Evolutionary conservation across 805 yeast genomes (phyloP).

Genomic region (Candida krabiensis): DNA sequence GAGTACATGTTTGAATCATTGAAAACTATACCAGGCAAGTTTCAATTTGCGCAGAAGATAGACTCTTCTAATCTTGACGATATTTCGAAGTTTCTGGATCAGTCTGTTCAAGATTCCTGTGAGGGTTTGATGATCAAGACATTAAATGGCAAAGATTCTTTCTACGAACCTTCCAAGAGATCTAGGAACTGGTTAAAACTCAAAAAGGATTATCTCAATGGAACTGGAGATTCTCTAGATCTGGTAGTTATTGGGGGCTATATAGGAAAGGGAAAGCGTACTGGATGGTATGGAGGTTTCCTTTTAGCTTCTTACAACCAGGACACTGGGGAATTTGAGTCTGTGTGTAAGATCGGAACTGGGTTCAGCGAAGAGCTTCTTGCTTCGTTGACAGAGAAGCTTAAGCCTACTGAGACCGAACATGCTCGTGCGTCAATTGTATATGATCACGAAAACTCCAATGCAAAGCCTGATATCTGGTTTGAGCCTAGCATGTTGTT

Average conservation of each 20-base stretch:
- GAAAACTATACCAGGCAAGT: conserved; percentile 67
- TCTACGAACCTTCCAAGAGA: conserved; percentile 92
- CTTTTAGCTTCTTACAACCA: conserved; percentile 85
- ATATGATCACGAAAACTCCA: conserved; percentile 58
- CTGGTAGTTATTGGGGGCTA: conserved; percentile 93
- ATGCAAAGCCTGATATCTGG: conserved; percentile 90
- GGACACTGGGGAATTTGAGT: conserved; percentile 90
- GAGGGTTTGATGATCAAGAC: conserved; percentile 97
- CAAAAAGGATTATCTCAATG: conserved; percentile 92
- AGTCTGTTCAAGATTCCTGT: conserved; percentile 84
- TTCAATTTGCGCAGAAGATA: conserved; percentile 74
- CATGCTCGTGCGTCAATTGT: conserved; percentile 67
- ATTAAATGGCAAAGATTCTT: conserved; percentile 75
- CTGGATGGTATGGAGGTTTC: conserved; percentile 95
- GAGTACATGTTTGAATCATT: conserved; percentile 56
- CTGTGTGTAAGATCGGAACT: conserved; percentile 96
- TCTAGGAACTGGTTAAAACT: conserved; percentile 94
- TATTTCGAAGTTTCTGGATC: conserved; percentile 81
- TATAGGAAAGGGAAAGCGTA: conserved; percentile 90
- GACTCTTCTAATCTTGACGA: conserved; percentile 72
- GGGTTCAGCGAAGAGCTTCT: conserved; percentile 90
- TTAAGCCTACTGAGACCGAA: conserved; percentile 65
- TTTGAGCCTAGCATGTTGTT: conserved; percentile 82
- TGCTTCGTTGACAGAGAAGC: conserved; percentile 52
- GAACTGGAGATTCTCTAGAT: conserved; percentile 95